Percentiles rank a stretch among this genome's conserved stretches.
phyloP scores from a whole-genome alignment of 257 asterid genomes.

The Penstemon barbatus region DNA sequence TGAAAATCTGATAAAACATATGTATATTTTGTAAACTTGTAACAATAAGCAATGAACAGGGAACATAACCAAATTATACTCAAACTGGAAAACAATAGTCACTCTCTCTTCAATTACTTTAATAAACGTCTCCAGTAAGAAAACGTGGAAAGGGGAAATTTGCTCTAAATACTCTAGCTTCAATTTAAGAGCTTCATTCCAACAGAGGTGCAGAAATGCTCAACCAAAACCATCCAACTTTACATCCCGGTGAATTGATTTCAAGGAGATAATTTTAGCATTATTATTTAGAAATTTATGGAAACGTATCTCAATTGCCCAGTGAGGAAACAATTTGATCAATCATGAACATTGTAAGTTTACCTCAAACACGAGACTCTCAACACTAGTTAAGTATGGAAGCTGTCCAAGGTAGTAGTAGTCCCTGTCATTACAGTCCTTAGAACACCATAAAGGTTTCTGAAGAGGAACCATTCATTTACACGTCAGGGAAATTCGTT shows the following conservation, averaged over 20 bases:
- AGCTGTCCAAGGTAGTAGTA: conserved; percentile 91
- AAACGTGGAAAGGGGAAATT: neutral
- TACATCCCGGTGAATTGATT: neutral
- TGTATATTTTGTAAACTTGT: too few relatives aligned
- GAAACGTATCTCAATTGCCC: conserved; percentile 16
- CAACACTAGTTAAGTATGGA: conserved; percentile 71
- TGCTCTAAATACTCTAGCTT: neutral
- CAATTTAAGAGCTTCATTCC: conserved; percentile 5
- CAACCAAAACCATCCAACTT: neutral
- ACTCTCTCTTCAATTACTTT: neutral
- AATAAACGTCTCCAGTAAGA: neutral
- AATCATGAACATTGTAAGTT: conserved; percentile 20
- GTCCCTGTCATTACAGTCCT: conserved; percentile 65
- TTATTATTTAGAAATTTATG: conserved; percentile 6
- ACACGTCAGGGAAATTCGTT: conserved; percentile 23
- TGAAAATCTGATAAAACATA: too few relatives aligned
- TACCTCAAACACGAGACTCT: conserved; percentile 89
- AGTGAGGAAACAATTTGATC: conserved; percentile 3
- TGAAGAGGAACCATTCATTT: conserved; percentile 43
- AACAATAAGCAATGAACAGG: too few relatives aligned
- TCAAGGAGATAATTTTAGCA: neutral
- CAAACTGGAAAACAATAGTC: neutral
- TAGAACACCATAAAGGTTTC: conserved; percentile 97
- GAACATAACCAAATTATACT: neutral
- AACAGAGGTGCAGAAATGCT: conserved; percentile 15